Evolutionary conservation across 2,329 filamentous ascomycete species (phyloP).

Genomic region (Diatrype stigma): DNA sequence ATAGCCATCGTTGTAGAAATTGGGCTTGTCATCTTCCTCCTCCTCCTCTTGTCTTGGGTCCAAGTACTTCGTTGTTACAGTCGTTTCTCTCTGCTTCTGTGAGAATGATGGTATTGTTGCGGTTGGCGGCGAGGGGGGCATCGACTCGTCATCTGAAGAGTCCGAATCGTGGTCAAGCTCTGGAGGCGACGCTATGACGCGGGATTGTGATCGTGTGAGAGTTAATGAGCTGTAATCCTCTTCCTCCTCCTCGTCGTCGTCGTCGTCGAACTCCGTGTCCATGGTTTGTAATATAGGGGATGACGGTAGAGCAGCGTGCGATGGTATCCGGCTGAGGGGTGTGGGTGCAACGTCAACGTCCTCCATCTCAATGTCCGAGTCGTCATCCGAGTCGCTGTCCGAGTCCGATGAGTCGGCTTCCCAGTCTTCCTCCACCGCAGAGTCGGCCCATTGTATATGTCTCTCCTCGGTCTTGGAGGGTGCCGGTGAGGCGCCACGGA

Average conservation of each 20-base stretch:
- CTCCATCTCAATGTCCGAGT: constrained; percentile 56
- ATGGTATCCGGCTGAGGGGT: constrained; percentile 42
- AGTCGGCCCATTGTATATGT: constrained; percentile 85
- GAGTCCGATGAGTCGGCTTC: constrained; percentile 59
- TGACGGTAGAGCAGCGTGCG: constrained; percentile 24
- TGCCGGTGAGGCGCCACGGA: constrained; percentile 69
- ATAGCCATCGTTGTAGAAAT: constrained; percentile 49
- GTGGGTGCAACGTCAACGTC: constrained; percentile 37
- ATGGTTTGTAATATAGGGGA: constrained; percentile 32
- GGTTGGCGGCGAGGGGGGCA: constrained; percentile 67
- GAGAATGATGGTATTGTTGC: constrained; percentile 56
- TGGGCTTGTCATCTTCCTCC: constrained; percentile 29
- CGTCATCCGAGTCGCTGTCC: constrained; percentile 47
- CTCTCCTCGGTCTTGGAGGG: constrained; percentile 54
- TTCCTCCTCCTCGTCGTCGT: constrained; percentile 40
- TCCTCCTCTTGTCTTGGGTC: constrained; percentile 35
- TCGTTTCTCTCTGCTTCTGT: constrained; percentile 48
- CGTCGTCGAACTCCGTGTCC: constrained; percentile 34
- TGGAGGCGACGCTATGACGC: constrained; percentile 61
- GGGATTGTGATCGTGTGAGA: constrained; percentile 66
- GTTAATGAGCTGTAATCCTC: constrained; percentile 61
- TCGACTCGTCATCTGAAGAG: constrained; percentile 66
- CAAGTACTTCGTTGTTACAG: constrained; percentile 28
- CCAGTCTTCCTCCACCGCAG: constrained; percentile 68
- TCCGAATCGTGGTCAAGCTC: constrained; percentile 68